Base-by-base conservation (phyloP, 306 rosid species). In the Cajanus cajan region DNA sequence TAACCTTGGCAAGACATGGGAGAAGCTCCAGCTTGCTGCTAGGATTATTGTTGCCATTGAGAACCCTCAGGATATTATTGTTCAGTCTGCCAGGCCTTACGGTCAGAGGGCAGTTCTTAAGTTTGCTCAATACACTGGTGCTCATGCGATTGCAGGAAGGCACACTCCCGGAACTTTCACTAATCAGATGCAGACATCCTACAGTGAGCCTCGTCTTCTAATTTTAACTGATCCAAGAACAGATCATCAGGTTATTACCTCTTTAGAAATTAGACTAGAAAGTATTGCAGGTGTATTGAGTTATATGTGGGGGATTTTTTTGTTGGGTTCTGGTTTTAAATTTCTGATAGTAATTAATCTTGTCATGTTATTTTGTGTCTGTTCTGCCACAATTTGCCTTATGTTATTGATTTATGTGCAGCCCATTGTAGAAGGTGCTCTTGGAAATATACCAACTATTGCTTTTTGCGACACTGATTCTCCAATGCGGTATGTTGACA, bases 381-480 rank as follows among this genome's bases (percentile, higher is more conserved):
- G 43, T 34, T 21, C 6, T 44, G 28, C 33, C 4, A 31, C 12
- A 14, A 50, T 24, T 82, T 10, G 18, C 3, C 73, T 48, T 15
- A 76, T 59, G 6, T 39, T 77, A 3, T 28, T 61, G 51, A 7
- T 73, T 57, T 67, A 24, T 28, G 67, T 86, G 78, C 94, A 92
- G 97, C 97, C 97, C 7, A 92, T 92, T 18, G 86, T 83, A 86
- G 97, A 92, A 77, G 97, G 83, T 68, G 94, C 97, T 31, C 93
- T 92, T 31, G 97, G 97, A 37, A 92, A 92, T 64, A 92, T 92
- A 2, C 97, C 97, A 0, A 90, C 94, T 1, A 90, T 93, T 58
- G 97, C 97, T 9, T 93, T 93, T 47, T 93, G 97, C 2, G 97
- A 93, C 67, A 90, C 97, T 8, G 97, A 93, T 83, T 90, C 96